These are phyloP conservation scores for Nannochloropsis oceanica DNA, from an alignment of 108 stramenopile species.

Conservation along the genomic window DNA sequence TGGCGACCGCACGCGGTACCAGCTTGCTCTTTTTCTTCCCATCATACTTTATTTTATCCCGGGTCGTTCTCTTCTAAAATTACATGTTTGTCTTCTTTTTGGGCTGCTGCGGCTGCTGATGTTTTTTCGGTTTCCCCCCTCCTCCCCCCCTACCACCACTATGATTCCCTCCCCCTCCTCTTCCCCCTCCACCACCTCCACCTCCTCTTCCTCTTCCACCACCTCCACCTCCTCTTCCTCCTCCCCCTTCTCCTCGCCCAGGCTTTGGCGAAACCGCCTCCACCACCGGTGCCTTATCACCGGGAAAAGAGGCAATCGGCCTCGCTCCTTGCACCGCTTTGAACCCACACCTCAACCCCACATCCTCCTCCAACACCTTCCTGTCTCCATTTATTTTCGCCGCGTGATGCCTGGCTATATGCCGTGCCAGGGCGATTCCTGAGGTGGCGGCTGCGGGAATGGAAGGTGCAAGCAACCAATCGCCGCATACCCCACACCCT, in stretches of 20 bases:
- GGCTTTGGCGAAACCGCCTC: neutral
- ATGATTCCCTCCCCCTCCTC: neutral
- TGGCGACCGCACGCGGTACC: too few relatives aligned
- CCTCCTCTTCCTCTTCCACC: neutral
- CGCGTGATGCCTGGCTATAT: neutral
- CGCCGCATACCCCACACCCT: neutral
- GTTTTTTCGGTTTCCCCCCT: too few relatives aligned
- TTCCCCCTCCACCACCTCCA: neutral
- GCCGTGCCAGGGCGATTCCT: neutral
- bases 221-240: neutral
- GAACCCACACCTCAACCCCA: neutral
- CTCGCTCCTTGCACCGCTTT: neutral
- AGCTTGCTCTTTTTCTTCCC: too few relatives aligned
- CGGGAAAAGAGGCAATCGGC: neutral
- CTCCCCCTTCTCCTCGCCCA: neutral
- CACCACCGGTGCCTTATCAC: neutral
- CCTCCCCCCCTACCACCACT: too few relatives aligned
- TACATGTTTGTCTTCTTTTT: too few relatives aligned
- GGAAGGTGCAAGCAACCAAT: neutral
- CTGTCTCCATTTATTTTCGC: neutral
- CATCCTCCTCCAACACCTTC: neutral
- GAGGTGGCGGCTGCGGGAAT: neutral
- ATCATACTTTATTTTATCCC: too few relatives aligned
- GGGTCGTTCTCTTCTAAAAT: too few relatives aligned
- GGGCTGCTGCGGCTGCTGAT: too few relatives aligned